Evolutionary conservation across 306 rosid species (phyloP).

Genomic region (Quercus gilva): DNA sequence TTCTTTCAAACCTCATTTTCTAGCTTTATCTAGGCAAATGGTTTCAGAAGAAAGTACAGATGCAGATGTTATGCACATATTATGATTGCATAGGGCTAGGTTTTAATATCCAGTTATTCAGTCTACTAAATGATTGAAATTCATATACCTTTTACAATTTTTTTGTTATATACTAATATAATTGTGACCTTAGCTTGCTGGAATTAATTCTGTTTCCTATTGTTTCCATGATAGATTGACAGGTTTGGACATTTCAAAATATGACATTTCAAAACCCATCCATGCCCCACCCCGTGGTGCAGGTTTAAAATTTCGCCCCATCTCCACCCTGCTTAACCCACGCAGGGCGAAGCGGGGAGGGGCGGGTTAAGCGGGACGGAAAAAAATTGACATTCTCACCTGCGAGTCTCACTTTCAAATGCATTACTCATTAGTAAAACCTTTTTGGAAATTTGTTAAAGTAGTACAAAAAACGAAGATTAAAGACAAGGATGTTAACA

Average conservation of each 20-base stretch:
- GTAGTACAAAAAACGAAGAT: too few species aligned
- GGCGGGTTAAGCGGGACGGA: too few species aligned
- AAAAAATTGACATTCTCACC: too few species aligned
- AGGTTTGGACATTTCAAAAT: slow-evolving; percentile 79
- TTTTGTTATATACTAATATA: neutral
- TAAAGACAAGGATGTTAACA: too few species aligned
- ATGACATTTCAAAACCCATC: slow-evolving; percentile 54
- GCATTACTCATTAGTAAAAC: too few species aligned
- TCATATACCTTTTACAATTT: neutral
- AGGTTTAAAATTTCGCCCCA: too few species aligned
- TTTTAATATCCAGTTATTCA: slow-evolving; percentile 10
- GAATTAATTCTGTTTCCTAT: slow-evolving; percentile 16
- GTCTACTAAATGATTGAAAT: slow-evolving; percentile 5
- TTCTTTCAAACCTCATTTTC: neutral
- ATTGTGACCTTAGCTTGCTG: slow-evolving; percentile 10
- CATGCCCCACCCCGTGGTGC: too few species aligned
- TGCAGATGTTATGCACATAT: neutral
- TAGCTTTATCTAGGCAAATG: neutral
- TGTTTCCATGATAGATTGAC: slow-evolving; percentile 69
- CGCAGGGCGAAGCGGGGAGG: too few species aligned
- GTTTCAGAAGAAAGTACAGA: neutral
- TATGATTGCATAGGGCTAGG: neutral
- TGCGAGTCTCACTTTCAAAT: too few species aligned
- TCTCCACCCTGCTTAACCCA: too few species aligned
- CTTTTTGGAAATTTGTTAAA: too few species aligned